Base-by-base conservation (phyloP, 331 rosid species). In the Phaseolus coccineus region DNA sequence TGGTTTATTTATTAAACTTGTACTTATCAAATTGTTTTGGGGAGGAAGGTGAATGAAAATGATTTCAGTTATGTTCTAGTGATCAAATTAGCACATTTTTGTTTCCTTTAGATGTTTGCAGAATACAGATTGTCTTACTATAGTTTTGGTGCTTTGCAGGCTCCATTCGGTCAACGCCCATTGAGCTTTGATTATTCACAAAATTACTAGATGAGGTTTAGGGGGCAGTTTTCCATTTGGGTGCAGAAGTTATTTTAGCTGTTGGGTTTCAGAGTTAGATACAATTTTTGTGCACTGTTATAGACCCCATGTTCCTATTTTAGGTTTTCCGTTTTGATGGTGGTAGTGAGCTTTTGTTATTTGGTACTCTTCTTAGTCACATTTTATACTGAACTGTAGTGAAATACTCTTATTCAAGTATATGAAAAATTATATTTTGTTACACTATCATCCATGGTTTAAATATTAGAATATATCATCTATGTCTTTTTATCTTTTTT, bases 151-250 rank as follows among this genome's bases (percentile, higher is more conserved):
- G 71, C 19, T 75, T 68, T 87, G 89, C 94, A 90, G 94, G 92
- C 86, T 85, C 97, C 97, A 70, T 90, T 90, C 76, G 90, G 90
- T 71, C 94, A 89, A 76, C 97, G 88, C 58, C 87, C 96, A 25
- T 74, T 92, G 84, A 87, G 91, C 78, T 90, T 87, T 77, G 93
- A 92, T 76, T 81, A 89, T 84, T 78, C 91, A 2, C 94, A 90
- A 70, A 86, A 90, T 78, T 89, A 85, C 87, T 93, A 80, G 76
- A 52, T 47, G 73, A 44, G 14, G 31, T 35, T 66, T 81, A 8
- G 63, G 67, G 85, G 83, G 71, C 33, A 63, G 13, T 56, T 37
- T 66, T 72, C 55, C 76, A 83, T 72, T 76, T 79, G 82, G 68
- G 39, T 40, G 52, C 83, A 68, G 78, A 61, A 68, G 42, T 79